Evolutionary conservation across 1,284 basidiomycete species (phyloP).

Genomic region (Cryptococcus jaspeensis): DNA sequence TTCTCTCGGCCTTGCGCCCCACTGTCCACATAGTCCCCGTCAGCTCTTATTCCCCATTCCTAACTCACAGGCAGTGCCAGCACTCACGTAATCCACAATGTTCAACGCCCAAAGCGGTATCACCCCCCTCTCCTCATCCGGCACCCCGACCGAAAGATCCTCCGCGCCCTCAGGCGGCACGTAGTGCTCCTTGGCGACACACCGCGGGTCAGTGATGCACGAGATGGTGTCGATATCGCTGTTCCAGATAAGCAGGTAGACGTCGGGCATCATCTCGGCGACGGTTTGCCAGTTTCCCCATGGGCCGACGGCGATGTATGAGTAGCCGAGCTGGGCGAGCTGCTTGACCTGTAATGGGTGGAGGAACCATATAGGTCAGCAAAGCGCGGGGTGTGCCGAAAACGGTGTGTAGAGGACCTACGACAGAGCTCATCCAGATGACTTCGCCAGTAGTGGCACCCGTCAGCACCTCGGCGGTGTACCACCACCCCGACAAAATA

Average conservation of each 20-base stretch:
- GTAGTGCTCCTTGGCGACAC: slow-evolving; percentile 41
- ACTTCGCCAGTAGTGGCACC: slow-evolving; percentile 31
- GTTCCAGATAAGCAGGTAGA: slow-evolving; percentile 35
- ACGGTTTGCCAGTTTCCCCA: slow-evolving; percentile 33
- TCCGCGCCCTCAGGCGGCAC: slow-evolving; percentile 22
- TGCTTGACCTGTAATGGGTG: slow-evolving; percentile 17
- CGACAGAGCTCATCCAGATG: slow-evolving; percentile 32
- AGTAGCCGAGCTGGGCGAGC: slow-evolving; percentile 14
- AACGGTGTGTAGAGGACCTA: slow-evolving; percentile 2
- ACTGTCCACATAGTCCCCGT: slow-evolving; percentile 13
- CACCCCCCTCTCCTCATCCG: slow-evolving; percentile 33
- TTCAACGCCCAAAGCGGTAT: slow-evolving; percentile 44
- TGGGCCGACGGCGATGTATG: slow-evolving; percentile 26
- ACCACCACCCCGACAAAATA: slow-evolving; percentile 39
- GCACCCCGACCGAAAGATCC: slow-evolving; percentile 27
- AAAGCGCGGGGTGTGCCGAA: neutral
- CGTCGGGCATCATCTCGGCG: slow-evolving; percentile 41
- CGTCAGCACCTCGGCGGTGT: slow-evolving; percentile 21
- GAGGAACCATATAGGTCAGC: neutral
- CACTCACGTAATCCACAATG: slow-evolving; percentile 42
- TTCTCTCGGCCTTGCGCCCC: slow-evolving; percentile 33
- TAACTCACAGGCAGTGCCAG: neutral
- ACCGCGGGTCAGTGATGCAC: slow-evolving; percentile 45
- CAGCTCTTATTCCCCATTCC: neutral
- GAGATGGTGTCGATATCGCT: slow-evolving; percentile 28